Evolutionary conservation across 169 alveolate genomes (phyloP).

Genomic region (Babesia ovata): DNA sequence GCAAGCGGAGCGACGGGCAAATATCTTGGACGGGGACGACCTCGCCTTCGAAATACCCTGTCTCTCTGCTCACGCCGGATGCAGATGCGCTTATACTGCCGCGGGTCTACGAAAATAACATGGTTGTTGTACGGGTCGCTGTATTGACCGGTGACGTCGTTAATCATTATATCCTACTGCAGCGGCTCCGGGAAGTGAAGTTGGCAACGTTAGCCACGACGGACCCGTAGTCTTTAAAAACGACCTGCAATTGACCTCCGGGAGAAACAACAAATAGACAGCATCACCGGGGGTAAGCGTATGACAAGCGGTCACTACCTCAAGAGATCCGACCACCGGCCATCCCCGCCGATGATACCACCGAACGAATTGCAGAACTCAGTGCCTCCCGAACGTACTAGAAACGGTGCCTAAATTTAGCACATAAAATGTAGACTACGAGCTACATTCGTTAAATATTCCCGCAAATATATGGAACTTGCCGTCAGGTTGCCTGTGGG

Average conservation of each 20-base stretch:
- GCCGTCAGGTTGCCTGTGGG: too few species aligned
- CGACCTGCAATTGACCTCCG: neutral
- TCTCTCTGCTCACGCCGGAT: conserved; percentile 51
- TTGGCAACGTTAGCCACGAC: too few species aligned
- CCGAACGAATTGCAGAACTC: too few species aligned
- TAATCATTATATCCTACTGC: too few species aligned
- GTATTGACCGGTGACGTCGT: too few species aligned
- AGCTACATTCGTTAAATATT: too few species aligned
- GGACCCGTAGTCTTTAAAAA: too few species aligned
- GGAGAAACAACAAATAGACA: neutral
- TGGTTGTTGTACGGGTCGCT: conserved; percentile 18
- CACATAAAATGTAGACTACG: too few species aligned
- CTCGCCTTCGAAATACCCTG: conserved; percentile 35
- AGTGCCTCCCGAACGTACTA: too few species aligned
- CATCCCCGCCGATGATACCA: neutral
- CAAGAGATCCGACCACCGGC: neutral
- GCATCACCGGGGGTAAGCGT: neutral
- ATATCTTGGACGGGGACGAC: conserved; percentile 29
- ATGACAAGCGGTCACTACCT: neutral
- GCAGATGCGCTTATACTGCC: conserved; percentile 58
- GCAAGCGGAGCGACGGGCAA: conserved; percentile 51
- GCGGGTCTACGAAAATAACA: conserved; percentile 55
- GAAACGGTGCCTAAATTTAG: too few species aligned
- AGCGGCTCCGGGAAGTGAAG: too few species aligned
- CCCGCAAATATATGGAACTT: too few species aligned